These are phyloP conservation scores for Metschnikowia peoriensis DNA, from an alignment of 805 yeast genomes.

Conservation along the genomic window DNA sequence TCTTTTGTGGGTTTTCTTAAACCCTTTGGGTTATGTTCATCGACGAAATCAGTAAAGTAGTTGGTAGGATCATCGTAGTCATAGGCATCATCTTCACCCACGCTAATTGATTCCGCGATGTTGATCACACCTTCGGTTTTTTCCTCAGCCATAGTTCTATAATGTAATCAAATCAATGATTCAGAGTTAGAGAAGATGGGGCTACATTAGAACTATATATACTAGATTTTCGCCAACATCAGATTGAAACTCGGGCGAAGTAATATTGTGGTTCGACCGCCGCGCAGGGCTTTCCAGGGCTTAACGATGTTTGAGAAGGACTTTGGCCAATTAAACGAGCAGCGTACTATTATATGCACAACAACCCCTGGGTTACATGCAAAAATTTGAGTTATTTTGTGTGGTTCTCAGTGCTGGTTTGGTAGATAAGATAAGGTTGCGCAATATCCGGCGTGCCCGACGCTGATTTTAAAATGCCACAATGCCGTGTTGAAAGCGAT, in stretches of 20 bases:
- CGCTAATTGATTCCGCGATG: background rate
- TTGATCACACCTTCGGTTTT: background rate
- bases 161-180: background rate
- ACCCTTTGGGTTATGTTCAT: conserved; percentile 38
- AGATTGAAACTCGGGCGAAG: background rate
- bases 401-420: background rate
- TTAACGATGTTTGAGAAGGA: background rate
- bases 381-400: background rate
- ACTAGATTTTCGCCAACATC: background rate
- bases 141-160: background rate
- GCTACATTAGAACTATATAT: background rate
- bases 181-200: background rate
- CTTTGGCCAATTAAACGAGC: background rate
- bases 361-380: background rate
- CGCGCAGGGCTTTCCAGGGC: background rate
- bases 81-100: conserved; percentile 16
- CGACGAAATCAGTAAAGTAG: conserved; percentile 23
- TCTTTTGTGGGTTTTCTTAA: conserved; percentile 32
- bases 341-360: background rate
- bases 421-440: conserved; percentile 1
- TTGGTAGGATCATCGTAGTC: conserved; percentile 14
- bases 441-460: background rate
- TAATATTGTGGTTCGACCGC: background rate
- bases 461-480: background rate
- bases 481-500: background rate